Evolutionary conservation across 1,284 basidiomycete genomes (phyloP), one percentile per base, ranked within the genome.

Genomic region (Filobasidium uniguttulatum): DNA sequence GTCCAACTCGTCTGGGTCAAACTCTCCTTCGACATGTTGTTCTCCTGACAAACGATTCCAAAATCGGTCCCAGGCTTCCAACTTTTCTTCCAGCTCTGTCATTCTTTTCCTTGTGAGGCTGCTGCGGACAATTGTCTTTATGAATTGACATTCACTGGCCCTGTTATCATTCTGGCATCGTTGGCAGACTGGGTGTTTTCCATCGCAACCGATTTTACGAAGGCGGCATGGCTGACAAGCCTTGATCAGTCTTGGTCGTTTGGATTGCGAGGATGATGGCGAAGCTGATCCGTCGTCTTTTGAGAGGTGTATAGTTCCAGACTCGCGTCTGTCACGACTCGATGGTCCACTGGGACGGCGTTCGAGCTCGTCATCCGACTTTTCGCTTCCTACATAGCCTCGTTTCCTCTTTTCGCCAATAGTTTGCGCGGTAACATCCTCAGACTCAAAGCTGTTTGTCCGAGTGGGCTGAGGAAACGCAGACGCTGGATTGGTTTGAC

Each of bases 161-260:
- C 40, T 10, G 23, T 43, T 20, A 28, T 43, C 40, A 3, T 23
- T 26, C 15, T 19, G 20, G 29, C 40, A 43, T 8, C 40, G 40
- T 43, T 43, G 40, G 29, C 40, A 43, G 26, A 43, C 23, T 26
- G 40, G 40, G 26, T 43, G 40, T 4, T 23, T 29, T 5, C 40
- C 40, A 43, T 43, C 40, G 26, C 40, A 43, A 14, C 40, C 40
- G 40, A 43, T 43, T 26, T 43, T 43, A n/a, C 40, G 23, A 14
- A 43, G 40, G 17, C 40, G 40, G 29, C 40, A 43, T 26, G 40
- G 40, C 29, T 43, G 25, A 20, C 40, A 43, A 28, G 40, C 40
- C n/a, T 43, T 43, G 40, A 43, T 43, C 40, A 43, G 15, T 12
- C 40, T 23, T n/a, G 40, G 40, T 29, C 29, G 26, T 15, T 43